These are phyloP conservation scores for Plasmodium reichenowi DNA, from an alignment of 169 alveolate species.

Conservation along the genomic window DNA sequence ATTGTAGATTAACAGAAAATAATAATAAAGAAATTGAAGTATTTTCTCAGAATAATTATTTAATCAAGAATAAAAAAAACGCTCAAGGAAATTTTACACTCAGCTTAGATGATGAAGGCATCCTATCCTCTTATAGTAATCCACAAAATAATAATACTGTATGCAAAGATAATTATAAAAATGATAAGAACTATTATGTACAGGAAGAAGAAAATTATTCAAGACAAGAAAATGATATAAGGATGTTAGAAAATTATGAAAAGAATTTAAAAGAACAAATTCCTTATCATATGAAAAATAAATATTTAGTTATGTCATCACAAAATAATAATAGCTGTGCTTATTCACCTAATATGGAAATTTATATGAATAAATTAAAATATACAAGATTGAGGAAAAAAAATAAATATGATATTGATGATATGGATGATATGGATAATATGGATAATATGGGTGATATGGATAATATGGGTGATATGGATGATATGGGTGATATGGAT, in stretches of 20 bases:
- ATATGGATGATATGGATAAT: too few relatives aligned
- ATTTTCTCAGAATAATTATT: not conserved
- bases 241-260: not conserved
- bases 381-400: too few relatives aligned
- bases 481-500: too few relatives aligned
- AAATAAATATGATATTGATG: too few relatives aligned
- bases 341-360: too few relatives aligned
- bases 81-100: not conserved
- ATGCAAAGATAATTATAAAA: not conserved
- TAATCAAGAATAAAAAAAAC: not conserved
- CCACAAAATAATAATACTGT: not conserved
- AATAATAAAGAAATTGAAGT: not conserved
- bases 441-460: too few relatives aligned
- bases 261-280: not conserved
- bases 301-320: too few relatives aligned
- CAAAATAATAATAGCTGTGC: too few relatives aligned
- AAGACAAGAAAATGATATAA: not conserved
- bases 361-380: too few relatives aligned
- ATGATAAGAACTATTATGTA: not conserved
- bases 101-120: not conserved
- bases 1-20: not conserved
- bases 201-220: constrained; percentile 3
- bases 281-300: too few relatives aligned
- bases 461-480: too few relatives aligned
- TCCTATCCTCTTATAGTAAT: not conserved